Evolutionary conservation across 2,329 filamentous ascomycete genomes (phyloP).

Genomic region (Ophidiomyces ophidiicola): DNA sequence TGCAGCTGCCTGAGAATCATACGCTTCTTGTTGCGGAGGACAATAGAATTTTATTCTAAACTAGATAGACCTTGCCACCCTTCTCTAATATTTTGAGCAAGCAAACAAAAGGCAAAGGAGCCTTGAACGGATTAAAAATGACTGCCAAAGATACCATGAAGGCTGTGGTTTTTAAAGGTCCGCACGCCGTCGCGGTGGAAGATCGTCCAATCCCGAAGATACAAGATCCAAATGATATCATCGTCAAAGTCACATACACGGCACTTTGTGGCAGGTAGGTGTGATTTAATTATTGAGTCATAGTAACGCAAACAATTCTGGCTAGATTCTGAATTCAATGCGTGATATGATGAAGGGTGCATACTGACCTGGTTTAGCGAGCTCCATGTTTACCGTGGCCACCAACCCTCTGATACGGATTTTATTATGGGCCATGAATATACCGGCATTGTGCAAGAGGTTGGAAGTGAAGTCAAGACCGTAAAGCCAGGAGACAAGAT

Average conservation of each 20-base stretch:
- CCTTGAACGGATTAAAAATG: too few relatives aligned
- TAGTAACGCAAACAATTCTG: too few relatives aligned
- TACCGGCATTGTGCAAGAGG: constrained; percentile 59
- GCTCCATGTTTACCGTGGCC: constrained; percentile 73
- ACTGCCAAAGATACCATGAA: constrained; percentile 53
- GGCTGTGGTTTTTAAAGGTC: constrained; percentile 76
- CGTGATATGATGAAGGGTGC: not conserved
- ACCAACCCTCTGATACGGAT: constrained; percentile 54
- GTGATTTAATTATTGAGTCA: not conserved
- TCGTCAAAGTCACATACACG: constrained; percentile 71
- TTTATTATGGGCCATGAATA: constrained; percentile 73
- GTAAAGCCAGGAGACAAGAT: constrained; percentile 64
- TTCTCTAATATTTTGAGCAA: too few relatives aligned
- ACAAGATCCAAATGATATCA: constrained; percentile 58
- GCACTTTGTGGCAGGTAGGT: constrained; percentile 78
- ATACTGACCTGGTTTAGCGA: constrained; percentile 45
- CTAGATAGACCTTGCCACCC: too few relatives aligned
- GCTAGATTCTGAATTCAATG: not conserved
- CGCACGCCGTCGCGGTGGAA: constrained; percentile 61
- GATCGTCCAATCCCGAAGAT: constrained; percentile 67
- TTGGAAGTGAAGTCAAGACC: constrained; percentile 54
- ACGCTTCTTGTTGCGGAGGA: too few relatives aligned
- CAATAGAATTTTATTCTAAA: too few relatives aligned
- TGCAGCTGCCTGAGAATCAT: too few relatives aligned
- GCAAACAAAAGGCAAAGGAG: not conserved